phyloP scores from a whole-genome alignment of 1,139 yeast species.

The Debaryomyces psychrophilus region DNA sequence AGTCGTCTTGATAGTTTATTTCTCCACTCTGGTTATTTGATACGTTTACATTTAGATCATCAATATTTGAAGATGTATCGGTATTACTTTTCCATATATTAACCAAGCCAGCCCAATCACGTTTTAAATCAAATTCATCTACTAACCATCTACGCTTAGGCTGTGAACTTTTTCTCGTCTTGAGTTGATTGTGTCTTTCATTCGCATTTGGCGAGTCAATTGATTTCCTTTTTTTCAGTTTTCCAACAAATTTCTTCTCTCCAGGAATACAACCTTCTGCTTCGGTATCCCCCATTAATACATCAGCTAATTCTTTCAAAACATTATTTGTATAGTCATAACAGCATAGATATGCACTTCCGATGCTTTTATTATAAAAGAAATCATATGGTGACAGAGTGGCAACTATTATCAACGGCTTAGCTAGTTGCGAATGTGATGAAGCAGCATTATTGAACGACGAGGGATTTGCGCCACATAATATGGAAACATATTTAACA shows the following conservation, averaged over 20 bases:
- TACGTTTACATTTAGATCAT: neutral
- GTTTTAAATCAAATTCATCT: conserved; percentile 54
- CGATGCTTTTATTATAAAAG: conserved; percentile 56
- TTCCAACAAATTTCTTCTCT: conserved; percentile 40
- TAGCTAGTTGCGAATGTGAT: conserved; percentile 32
- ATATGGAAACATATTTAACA: conserved; percentile 58
- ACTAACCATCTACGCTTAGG: conserved; percentile 61
- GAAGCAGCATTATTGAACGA: conserved; percentile 30
- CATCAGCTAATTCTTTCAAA: conserved; percentile 51
- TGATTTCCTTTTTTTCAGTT: conserved; percentile 25
- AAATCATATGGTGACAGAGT: conserved; percentile 69
- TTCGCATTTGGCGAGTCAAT: conserved; percentile 12
- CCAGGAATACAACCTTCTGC: conserved; percentile 66
- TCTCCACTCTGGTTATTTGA: conserved; percentile 12
- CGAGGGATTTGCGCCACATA: conserved; percentile 55
- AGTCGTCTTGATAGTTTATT: conserved; percentile 31
- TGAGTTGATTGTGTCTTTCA: conserved; percentile 11
- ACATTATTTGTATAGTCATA: conserved; percentile 63
- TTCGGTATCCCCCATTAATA: conserved; percentile 56
- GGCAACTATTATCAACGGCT: conserved; percentile 63
- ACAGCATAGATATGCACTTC: conserved; percentile 63
- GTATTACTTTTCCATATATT: conserved; percentile 42
- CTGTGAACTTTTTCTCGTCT: conserved; percentile 21
- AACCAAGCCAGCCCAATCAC: conserved; percentile 56
- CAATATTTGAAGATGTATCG: conserved; percentile 14